Evolutionary conservation across 78 protist species (phyloP).

Genomic region (Salpingoeca rosetta): DNA sequence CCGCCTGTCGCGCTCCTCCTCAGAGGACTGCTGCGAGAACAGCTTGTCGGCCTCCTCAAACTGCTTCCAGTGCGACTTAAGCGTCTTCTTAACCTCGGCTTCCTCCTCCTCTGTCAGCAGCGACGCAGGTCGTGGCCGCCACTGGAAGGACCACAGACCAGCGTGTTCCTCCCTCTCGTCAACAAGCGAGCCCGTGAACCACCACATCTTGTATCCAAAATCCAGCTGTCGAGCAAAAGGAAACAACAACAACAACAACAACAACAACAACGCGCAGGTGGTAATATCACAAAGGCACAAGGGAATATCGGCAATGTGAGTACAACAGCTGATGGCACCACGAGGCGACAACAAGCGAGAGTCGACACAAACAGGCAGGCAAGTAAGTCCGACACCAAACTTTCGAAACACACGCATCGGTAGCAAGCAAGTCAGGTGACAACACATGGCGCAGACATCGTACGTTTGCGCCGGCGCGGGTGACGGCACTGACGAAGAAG

Average conservation of each 20-base stretch:
- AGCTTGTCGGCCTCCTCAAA: not conserved
- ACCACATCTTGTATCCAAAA: conserved; percentile 70
- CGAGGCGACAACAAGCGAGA: too few relatives aligned
- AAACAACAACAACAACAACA: too few relatives aligned
- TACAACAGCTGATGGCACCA: too few relatives aligned
- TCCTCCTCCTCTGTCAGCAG: conserved; percentile 18
- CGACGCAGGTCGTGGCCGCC: conserved; percentile 74
- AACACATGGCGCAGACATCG: too few relatives aligned
- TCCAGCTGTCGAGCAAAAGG: too few relatives aligned
- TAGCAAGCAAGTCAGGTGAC: too few relatives aligned
- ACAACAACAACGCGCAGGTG: too few relatives aligned
- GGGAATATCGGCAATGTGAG: too few relatives aligned
- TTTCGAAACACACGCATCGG: too few relatives aligned
- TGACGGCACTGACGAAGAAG: conserved; percentile 47
- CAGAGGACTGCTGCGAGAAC: not conserved
- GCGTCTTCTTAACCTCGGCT: not conserved
- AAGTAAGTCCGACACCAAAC: too few relatives aligned
- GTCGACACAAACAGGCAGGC: too few relatives aligned
- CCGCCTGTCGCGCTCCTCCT: not conserved
- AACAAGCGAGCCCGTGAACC: conserved; percentile 35
- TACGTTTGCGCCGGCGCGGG: conserved; percentile 33
- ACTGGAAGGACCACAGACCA: conserved; percentile 61
- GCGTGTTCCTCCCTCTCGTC: conserved; percentile 38
- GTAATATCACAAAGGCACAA: too few relatives aligned
- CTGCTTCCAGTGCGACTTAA: not conserved